These are phyloP conservation scores for Globisporangium viniferum DNA, from an alignment of 352 stramenopile species.

Conservation along the genomic window DNA sequence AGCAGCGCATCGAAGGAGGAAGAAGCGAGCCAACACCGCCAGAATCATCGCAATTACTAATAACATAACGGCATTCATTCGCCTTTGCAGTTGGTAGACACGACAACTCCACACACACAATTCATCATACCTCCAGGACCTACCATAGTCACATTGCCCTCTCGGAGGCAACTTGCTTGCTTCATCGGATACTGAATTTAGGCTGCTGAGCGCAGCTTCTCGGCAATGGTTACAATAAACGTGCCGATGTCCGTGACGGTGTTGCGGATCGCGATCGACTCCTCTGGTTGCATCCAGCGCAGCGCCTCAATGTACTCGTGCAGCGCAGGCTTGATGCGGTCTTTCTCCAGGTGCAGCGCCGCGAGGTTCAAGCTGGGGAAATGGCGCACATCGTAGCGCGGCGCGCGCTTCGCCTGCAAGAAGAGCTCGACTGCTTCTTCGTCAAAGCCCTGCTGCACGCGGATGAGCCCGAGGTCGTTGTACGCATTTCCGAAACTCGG, in stretches of 20 bases:
- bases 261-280: slow-evolving; percentile 56
- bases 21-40: background rate
- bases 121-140: background rate
- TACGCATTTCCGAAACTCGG: slow-evolving; percentile 67
- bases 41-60: background rate
- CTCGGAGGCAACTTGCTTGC: background rate
- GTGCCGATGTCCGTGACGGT: slow-evolving; percentile 63
- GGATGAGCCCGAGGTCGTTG: slow-evolving; percentile 70
- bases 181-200: slow-evolving; percentile 9
- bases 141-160: background rate
- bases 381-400: slow-evolving; percentile 66
- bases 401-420: slow-evolving; percentile 51
- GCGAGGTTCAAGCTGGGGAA: slow-evolving; percentile 70
- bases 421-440: slow-evolving; percentile 59
- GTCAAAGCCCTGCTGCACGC: slow-evolving; percentile 52
- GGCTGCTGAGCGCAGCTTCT: slow-evolving; percentile 27
- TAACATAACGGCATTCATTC: background rate
- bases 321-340: slow-evolving; percentile 57
- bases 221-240: slow-evolving; percentile 50
- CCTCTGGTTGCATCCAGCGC: slow-evolving; percentile 61
- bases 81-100: background rate
- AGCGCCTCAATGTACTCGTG: slow-evolving; percentile 78
- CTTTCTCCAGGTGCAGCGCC: slow-evolving; percentile 54
- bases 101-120: background rate
- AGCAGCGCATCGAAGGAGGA: slow-evolving; percentile 7